phyloP scores from a whole-genome alignment of 148 eudicot species.

The Amaranthus palmeri region DNA sequence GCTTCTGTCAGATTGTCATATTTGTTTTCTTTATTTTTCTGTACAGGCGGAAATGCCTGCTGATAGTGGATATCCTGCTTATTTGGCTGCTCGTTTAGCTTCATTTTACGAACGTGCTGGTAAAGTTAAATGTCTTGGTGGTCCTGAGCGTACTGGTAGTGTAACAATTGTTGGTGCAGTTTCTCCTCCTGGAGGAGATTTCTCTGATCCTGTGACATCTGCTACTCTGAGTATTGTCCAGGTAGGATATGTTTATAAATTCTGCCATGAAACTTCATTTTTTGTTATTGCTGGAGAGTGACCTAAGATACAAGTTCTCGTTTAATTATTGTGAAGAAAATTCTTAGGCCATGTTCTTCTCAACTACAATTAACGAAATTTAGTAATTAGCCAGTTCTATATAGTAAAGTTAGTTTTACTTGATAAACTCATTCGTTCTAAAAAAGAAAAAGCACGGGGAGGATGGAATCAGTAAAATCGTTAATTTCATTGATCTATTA shows the following conservation, averaged over 20 bases:
- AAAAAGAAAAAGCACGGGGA: no score
- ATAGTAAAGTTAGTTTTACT: no score
- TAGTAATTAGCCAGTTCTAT: no score
- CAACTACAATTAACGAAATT: no score
- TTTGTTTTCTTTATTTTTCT: conserved; percentile 2
- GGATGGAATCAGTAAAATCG: background rate
- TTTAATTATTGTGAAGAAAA: background rate
- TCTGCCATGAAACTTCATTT: background rate
- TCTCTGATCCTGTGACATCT: conserved; percentile 99
- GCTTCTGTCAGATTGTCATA: background rate
- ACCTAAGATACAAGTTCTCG: background rate
- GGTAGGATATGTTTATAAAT: conserved; percentile 32
- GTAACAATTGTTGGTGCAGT: conserved; percentile 99
- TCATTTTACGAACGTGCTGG: conserved; percentile 99
- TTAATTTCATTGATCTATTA: background rate
- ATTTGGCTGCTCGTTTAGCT: conserved; percentile 97
- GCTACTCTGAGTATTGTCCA: conserved; percentile 98
- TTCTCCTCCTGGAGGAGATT: conserved; percentile 99
- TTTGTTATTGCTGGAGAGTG: background rate
- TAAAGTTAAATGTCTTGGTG: conserved; percentile 97
- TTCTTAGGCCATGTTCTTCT: no score
- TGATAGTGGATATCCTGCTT: conserved; percentile 99
- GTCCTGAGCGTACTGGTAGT: conserved; percentile 96
- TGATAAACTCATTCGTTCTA: no score
- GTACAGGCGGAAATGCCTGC: conserved; percentile 99